Percentiles rank a stretch among this genome's conserved stretches.
phyloP scores from a whole-genome alignment of 2,329 filamentous ascomycete genomes.

The Fusarium fracticaudum region DNA sequence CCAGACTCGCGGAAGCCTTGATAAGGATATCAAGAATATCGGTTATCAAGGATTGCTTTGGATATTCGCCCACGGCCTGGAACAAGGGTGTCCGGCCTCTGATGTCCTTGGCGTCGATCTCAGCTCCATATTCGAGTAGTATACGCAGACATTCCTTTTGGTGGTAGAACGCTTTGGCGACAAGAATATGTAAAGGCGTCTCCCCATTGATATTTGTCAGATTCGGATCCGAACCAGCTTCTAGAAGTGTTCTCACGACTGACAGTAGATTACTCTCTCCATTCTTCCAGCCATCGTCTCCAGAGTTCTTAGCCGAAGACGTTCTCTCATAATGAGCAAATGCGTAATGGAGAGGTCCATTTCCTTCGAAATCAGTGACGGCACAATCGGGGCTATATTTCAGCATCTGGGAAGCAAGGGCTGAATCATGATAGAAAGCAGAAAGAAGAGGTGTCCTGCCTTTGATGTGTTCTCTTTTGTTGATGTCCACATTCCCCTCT shows the following conservation, averaged over 20 bases:
- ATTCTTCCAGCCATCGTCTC: neutral
- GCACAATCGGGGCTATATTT: slow-evolving; percentile 34
- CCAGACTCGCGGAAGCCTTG: neutral
- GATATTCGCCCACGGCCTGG: neutral
- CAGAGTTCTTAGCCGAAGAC: neutral
- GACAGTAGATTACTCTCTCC: neutral
- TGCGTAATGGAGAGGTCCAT: slow-evolving; percentile 33
- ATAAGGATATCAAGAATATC: neutral
- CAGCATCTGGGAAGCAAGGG: slow-evolving; percentile 11
- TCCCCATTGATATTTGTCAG: slow-evolving; percentile 5
- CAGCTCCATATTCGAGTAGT: slow-evolving; percentile 7
- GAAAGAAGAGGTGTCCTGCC: slow-evolving; percentile 39
- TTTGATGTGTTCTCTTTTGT: slow-evolving; percentile 20
- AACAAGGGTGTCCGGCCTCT: slow-evolving; percentile 21
- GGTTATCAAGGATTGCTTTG: neutral
- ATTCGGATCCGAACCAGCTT: slow-evolving; percentile 39
- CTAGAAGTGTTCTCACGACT: slow-evolving; percentile 6
- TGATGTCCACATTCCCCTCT: slow-evolving; percentile 36
- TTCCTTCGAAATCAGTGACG: slow-evolving; percentile 28
- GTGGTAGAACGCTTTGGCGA: neutral
- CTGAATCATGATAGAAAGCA: neutral
- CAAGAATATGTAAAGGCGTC: slow-evolving; percentile 26
- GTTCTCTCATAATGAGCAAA: neutral
- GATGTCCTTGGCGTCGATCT: slow-evolving; percentile 7
- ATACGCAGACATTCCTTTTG: neutral